Percentiles rank a stretch among this genome's conserved stretches.
Conservation (phyloP, 2,329 filamentous ascomycete species). For the Leptographium wingfieldii region DNA sequence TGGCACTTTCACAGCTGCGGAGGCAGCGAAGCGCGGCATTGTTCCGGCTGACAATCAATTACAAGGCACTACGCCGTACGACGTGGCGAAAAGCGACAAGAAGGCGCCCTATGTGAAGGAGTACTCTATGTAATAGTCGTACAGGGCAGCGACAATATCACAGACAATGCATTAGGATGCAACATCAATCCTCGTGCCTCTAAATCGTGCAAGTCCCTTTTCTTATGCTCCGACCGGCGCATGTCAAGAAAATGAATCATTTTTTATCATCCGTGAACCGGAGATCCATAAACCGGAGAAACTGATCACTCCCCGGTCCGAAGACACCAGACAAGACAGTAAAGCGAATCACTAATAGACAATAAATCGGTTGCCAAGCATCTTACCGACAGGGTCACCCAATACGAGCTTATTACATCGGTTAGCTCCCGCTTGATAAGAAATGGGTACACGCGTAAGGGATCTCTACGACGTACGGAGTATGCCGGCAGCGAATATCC, state of each 20-base stretch:
- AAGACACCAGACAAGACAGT: no score
- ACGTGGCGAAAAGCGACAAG: background rate
- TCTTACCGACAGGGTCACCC: no score
- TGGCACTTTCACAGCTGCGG: constrained; percentile 29
- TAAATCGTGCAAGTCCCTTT: background rate
- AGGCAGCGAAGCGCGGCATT: constrained; percentile 17
- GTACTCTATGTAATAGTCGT: background rate
- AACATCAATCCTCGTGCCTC: background rate
- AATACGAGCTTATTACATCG: background rate
- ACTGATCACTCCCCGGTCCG: no score
- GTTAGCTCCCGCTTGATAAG: background rate
- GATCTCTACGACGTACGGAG: background rate
- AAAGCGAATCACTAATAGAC: no score
- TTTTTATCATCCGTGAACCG: no score
- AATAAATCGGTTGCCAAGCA: no score
- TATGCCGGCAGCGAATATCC: background rate
- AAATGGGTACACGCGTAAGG: background rate
- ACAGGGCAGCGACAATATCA: no score
- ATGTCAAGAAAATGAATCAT: no score
- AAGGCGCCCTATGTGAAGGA: background rate
- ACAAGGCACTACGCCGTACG: background rate
- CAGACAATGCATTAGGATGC: background rate
- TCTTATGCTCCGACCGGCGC: background rate
- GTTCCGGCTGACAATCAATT: background rate
- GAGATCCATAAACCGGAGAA: no score